A percentile compares a stretch with the other conserved stretches of the same genome.
Conservation (phyloP, 805 yeast species). For the Candida maltosa region DNA sequence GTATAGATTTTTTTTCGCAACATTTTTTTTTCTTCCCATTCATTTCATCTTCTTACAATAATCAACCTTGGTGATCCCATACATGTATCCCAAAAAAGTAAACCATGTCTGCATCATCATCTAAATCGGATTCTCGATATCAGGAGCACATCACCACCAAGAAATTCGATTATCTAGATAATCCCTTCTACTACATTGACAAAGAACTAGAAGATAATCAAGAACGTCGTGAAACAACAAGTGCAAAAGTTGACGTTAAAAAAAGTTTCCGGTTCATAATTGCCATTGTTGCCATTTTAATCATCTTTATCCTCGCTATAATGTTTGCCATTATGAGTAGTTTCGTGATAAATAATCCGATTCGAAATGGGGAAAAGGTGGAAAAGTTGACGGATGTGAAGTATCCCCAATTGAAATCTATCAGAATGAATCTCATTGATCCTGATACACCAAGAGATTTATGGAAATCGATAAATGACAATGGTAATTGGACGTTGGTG, state of each 20-base stretch:
- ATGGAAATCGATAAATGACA: background rate
- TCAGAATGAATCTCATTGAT: conserved; percentile 30
- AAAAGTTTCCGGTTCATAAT: background rate
- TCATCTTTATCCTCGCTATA: conserved; percentile 71
- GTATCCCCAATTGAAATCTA: conserved; percentile 33
- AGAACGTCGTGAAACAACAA: background rate
- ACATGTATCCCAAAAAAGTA: no score
- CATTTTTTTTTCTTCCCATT: no score
- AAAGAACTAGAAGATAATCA: conserved; percentile 15
- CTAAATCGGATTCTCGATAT: no score
- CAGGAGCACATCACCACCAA: background rate
- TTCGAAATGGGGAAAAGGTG: conserved; percentile 19
- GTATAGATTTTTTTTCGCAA: no score
- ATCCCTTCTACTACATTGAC: conserved; percentile 10
- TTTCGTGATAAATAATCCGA: conserved; percentile 14
- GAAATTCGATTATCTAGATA: conserved; percentile 3
- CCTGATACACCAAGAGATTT: conserved; percentile 33
- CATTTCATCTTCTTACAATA: no score
- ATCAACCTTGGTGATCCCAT: no score
- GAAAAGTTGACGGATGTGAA: conserved; percentile 45
- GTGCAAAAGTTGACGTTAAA: background rate
- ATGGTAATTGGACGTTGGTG: conserved; percentile 30
- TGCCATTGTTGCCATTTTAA: background rate
- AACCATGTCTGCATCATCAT: no score
- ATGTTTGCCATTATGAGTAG: conserved; percentile 70